These are phyloP conservation scores for Pichia cabralensis DNA, from an alignment of 805 yeast genomes.

Conservation along the genomic window DNA sequence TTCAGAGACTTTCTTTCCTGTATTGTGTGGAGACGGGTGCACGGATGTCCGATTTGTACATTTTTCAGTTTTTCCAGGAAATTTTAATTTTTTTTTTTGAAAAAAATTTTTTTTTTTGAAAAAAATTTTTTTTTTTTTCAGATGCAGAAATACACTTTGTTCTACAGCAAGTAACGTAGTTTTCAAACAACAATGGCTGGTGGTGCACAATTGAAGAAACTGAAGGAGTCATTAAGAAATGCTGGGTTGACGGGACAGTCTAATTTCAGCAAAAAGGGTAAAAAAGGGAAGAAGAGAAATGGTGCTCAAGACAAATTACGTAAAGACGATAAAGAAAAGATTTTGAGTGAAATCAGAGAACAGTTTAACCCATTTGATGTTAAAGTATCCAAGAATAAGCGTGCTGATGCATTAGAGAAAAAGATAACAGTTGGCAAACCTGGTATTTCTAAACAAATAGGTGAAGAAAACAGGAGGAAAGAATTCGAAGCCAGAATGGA, in stretches of 20 bases:
- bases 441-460: conserved; percentile 56
- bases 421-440: conserved; percentile 57
- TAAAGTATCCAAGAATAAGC: conserved; percentile 57
- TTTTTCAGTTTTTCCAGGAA: no score
- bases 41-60: no score
- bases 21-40: no score
- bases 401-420: conserved; percentile 34
- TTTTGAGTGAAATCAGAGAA: conserved; percentile 54
- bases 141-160: no score
- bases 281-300: conserved; percentile 38
- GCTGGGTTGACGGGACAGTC: conserved; percentile 85
- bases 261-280: conserved; percentile 37
- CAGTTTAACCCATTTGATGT: conserved; percentile 88
- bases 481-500: conserved; percentile 57
- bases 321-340: conserved; percentile 54
- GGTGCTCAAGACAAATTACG: conserved; percentile 55
- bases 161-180: no score
- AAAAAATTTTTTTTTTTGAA: background rate
- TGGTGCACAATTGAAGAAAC: conserved; percentile 79
- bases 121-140: background rate
- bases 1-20: no score
- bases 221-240: conserved; percentile 65
- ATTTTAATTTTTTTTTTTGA: background rate
- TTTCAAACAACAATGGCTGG: conserved; percentile 32
- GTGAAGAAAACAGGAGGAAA: conserved; percentile 50